These are phyloP conservation scores for Coemansia furcata DNA, from an alignment of 192 early-diverging fungal genomes.

Conservation along the genomic window DNA sequence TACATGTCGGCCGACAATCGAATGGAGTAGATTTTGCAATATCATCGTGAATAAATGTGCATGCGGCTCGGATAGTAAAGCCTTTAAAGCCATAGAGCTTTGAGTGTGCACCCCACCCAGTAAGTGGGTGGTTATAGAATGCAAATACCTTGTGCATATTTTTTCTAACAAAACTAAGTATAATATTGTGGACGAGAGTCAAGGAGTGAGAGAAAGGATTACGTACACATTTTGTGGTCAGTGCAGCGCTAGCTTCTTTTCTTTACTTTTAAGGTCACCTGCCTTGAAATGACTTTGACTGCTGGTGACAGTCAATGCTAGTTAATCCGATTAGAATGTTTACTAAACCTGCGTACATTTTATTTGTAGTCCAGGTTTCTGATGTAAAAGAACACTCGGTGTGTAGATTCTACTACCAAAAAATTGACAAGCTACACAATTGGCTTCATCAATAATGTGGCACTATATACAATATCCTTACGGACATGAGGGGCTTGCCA, in stretches of 20 bases:
- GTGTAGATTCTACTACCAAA: background rate
- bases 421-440: background rate
- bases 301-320: background rate
- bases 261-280: background rate
- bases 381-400: background rate
- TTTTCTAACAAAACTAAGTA: background rate
- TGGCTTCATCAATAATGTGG: background rate
- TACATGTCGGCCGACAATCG: background rate
- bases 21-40: background rate
- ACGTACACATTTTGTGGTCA: background rate
- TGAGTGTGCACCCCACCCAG: background rate
- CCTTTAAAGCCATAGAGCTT: background rate
- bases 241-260: background rate
- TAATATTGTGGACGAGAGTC: background rate
- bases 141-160: background rate
- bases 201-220: background rate
- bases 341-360: background rate
- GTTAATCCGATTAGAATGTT: background rate
- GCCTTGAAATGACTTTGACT: background rate
- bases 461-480: background rate
- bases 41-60: background rate
- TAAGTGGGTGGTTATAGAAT: background rate
- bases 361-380: background rate
- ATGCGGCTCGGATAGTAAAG: background rate
- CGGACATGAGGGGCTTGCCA: background rate